Percentiles rank a stretch among this genome's conserved stretches.
phyloP scores from a whole-genome alignment of 208 protist genomes.

The Leishmania major region DNA sequence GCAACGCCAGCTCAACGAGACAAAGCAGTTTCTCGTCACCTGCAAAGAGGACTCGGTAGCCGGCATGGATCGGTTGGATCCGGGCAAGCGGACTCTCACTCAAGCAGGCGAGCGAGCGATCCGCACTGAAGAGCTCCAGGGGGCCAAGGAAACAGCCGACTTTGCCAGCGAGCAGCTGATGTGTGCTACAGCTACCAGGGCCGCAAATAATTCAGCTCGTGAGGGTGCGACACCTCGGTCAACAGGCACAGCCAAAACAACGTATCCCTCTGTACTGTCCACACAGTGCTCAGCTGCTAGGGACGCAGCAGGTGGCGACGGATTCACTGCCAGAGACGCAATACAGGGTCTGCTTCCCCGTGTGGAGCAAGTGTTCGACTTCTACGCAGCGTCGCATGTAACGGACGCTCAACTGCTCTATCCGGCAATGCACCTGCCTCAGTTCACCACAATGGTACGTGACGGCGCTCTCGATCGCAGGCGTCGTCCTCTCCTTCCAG shows the following conservation, averaged over 20 bases:
- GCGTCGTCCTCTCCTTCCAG: slow-evolving; percentile 36
- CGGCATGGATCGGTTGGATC: slow-evolving; percentile 5
- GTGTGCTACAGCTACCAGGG: neutral
- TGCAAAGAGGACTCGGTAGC: slow-evolving; percentile 9
- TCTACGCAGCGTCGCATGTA: slow-evolving; percentile 45
- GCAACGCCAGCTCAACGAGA: slow-evolving; percentile 12
- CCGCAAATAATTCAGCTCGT: neutral
- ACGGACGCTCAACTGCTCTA: slow-evolving; percentile 33
- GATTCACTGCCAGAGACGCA: neutral
- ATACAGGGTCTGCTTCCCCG: slow-evolving; percentile 27
- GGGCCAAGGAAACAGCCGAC: neutral
- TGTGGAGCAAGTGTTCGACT: slow-evolving; percentile 52
- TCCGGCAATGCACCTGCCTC: slow-evolving; percentile 45
- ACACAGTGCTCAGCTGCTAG: neutral
- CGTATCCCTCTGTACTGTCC: neutral
- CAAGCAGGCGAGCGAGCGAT: slow-evolving; percentile 8
- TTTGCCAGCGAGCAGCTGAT: neutral
- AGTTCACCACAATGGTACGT: slow-evolving; percentile 57
- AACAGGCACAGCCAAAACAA: neutral
- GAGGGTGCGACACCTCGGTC: neutral
- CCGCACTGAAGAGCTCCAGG: neutral
- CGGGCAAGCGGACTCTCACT: slow-evolving; percentile 6
- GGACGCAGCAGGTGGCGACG: neutral
- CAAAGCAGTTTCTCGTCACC: slow-evolving; percentile 6
- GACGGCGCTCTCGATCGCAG: slow-evolving; percentile 41